Base-by-base conservation (phyloP, 2,329 filamentous ascomycete species). In the Talaromyces pinophilus region DNA sequence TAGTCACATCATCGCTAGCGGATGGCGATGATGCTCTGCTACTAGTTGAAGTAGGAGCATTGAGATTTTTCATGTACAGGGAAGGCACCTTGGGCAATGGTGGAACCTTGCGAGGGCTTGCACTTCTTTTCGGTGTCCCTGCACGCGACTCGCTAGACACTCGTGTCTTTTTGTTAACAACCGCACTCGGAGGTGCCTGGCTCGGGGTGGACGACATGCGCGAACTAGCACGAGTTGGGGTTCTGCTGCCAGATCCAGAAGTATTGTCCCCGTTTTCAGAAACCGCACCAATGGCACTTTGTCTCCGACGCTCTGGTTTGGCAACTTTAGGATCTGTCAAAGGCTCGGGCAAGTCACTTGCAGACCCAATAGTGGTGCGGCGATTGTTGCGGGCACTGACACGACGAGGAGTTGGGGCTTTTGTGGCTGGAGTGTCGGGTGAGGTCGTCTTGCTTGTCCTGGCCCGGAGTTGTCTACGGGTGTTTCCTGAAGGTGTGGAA, bases 401-500 rank as follows among this genome's bases (percentile, higher is more conserved):
- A 44, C 83, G 83, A 60, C 85, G 84, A 13, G 85, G 83, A 1
- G 84, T 82, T n/a, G 83, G 80, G 10, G 84, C 82, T n/a, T 82
- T 79, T 3, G 64, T 5, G 22, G 33, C 42, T 13, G 85, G 80
- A 63, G 83, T 88, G 7, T 83, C 77, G 13, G 81, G 80, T 1
- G 72, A 69, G 0, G 77, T 74, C 1, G 75, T 72, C 67, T 81
- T 84, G 11, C 81, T 73, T 74, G 90, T 92, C 68, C 92, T 87
- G 65, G 90, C 88, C 38, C 93, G 87, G 63, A 95, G 81, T 68
- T 92, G 88, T 86, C 90, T 91, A 66, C 90, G 85, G n/a, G 83
- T 85, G 48, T 82, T 82, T 13, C 86, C 83, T 13, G 82, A 76
- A 2, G 72, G 73, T 13, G 77, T 75, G 10, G 79, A 70, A 15